phyloP scores from a whole-genome alignment of 1,139 yeast genomes.

The Magnusiomyces magnusii region DNA sequence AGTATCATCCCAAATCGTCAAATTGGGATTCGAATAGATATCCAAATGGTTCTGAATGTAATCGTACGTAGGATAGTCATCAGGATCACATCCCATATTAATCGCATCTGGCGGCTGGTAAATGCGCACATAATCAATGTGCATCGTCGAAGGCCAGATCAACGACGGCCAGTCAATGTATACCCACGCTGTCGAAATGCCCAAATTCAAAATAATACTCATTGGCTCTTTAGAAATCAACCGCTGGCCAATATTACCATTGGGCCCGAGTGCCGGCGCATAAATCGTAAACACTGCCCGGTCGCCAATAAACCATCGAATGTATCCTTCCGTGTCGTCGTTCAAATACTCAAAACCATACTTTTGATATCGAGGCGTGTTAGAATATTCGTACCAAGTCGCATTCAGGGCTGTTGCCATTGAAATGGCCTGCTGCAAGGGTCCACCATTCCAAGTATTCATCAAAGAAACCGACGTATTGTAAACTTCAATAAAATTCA shows the following conservation, averaged over 20 bases:
- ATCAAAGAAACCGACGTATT: constrained; percentile 55
- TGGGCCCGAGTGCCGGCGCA: constrained; percentile 62
- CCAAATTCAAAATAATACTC: constrained; percentile 71
- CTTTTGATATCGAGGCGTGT: constrained; percentile 48
- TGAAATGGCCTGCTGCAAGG: constrained; percentile 77
- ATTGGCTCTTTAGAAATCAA: constrained; percentile 76
- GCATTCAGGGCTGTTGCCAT: constrained; percentile 62
- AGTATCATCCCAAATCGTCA: constrained; percentile 58
- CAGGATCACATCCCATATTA: constrained; percentile 68
- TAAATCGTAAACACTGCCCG: constrained; percentile 56
- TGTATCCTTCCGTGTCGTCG: constrained; percentile 59
- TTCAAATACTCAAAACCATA: constrained; percentile 73
- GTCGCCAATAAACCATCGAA: constrained; percentile 75
- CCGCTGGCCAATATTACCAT: constrained; percentile 77
- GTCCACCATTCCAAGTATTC: constrained; percentile 79
- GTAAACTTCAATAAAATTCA: constrained; percentile 57
- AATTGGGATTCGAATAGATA: constrained; percentile 56
- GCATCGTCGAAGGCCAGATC: constrained; percentile 58
- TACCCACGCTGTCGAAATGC: constrained; percentile 76
- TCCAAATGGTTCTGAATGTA: constrained; percentile 57
- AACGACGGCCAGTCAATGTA: constrained; percentile 71
- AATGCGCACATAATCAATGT: constrained; percentile 68
- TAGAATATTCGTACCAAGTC: constrained; percentile 59
- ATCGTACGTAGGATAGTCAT: constrained; percentile 61
- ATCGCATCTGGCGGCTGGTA: constrained; percentile 57